Conservation (phyloP, 108 stramenopile species). For the Skeletonema menzelii region DNA sequence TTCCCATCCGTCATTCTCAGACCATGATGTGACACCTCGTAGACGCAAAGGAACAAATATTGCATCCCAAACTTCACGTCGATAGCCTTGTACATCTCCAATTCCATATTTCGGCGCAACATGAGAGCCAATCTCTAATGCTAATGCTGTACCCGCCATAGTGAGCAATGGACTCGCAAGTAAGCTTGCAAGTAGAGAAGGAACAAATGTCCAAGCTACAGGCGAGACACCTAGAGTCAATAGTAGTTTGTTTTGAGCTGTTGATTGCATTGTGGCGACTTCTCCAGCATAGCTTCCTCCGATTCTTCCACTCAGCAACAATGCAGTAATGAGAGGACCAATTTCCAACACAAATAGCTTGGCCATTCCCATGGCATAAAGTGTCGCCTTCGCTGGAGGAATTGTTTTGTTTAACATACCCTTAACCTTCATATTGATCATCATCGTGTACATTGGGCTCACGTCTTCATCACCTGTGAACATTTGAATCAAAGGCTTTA, state of each 20-base stretch:
- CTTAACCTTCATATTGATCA: constrained; percentile 68
- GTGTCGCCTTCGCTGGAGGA: constrained; percentile 72
- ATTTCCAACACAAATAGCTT: constrained; percentile 83
- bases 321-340: constrained; percentile 75
- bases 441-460: constrained; percentile 61
- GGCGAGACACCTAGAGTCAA: constrained; percentile 69
- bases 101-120: constrained; percentile 74
- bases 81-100: constrained; percentile 48
- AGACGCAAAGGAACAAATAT: constrained; percentile 60
- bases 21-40: constrained; percentile 30
- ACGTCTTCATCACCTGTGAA: constrained; percentile 70
- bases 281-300: constrained; percentile 83
- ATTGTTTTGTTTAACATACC: constrained; percentile 59
- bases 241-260: constrained; percentile 74
- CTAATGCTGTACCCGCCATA: constrained; percentile 57
- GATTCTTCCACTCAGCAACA: constrained; percentile 77
- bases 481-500: constrained; percentile 71
- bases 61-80: constrained; percentile 43
- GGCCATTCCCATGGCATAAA: constrained; percentile 81
- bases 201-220: constrained; percentile 61
- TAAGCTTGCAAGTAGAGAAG: constrained; percentile 68
- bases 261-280: constrained; percentile 79
- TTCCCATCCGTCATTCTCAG: constrained; percentile 29
- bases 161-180: constrained; percentile 77
- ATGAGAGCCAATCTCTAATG: constrained; percentile 61